phyloP scores from a whole-genome alignment of 2,329 filamentous ascomycete species.

The Thelonectria rubi region DNA sequence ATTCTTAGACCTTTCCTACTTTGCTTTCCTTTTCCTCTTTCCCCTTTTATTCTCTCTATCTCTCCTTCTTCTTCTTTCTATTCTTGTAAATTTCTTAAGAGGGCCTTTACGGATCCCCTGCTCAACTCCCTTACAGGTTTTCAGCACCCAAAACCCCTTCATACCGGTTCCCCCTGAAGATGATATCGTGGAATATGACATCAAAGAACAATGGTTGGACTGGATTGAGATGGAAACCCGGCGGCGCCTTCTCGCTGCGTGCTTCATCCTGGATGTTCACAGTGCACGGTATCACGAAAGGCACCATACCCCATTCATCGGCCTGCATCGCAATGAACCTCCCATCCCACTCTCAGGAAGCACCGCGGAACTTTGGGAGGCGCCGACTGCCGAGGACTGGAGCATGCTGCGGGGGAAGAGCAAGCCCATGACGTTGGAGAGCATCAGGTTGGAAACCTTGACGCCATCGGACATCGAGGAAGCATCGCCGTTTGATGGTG shows the following conservation, averaged over 20 bases:
- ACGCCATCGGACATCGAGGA: constrained; percentile 49
- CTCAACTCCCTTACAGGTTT: constrained; percentile 52
- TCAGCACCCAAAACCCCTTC: constrained; percentile 45
- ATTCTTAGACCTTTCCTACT: constrained; percentile 34
- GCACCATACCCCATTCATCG: constrained; percentile 45
- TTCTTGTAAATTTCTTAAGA: constrained; percentile 23
- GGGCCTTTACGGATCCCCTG: constrained; percentile 23
- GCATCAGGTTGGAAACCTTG: constrained; percentile 46
- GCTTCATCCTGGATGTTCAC: constrained; percentile 66
- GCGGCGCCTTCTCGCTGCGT: constrained; percentile 63
- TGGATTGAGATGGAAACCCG: constrained; percentile 64
- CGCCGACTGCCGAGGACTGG: constrained; percentile 58
- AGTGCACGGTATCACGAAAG: constrained; percentile 65
- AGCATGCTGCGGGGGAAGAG: constrained; percentile 44
- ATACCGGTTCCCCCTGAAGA: constrained; percentile 32
- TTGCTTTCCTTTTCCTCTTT: constrained; percentile 14
- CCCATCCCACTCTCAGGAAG: constrained; percentile 58
- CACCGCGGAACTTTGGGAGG: constrained; percentile 60
- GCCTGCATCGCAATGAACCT: constrained; percentile 51
- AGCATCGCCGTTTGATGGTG: constrained; percentile 51
- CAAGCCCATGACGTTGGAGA: constrained; percentile 39
- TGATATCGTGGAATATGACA: constrained; percentile 43
- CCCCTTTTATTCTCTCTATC: constrained; percentile 27
- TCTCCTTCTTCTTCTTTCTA: constrained; percentile 43
- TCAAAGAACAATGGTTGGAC: constrained; percentile 55